Conservation (phyloP, 164 flowering plant species). For the Litsea cubeba region DNA sequence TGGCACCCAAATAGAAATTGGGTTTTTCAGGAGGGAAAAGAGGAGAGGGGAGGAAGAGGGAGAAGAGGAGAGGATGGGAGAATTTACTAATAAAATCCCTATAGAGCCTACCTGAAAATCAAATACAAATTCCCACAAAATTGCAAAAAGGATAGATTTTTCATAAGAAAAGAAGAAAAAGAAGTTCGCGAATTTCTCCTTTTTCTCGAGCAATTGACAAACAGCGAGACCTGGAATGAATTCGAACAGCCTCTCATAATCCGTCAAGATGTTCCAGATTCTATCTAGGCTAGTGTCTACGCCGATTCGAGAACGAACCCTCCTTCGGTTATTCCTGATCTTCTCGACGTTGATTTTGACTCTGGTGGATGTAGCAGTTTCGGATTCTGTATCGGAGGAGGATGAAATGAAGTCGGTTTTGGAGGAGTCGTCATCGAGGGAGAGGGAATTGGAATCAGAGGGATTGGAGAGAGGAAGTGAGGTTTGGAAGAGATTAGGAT, state of each 20-base stretch:
- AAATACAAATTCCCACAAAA: not conserved
- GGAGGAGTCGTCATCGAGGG: not conserved
- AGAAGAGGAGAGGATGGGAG: too few relatives aligned
- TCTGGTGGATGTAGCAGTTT: not conserved
- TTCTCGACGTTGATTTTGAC: constrained; percentile 38
- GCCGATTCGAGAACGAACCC: constrained; percentile 40
- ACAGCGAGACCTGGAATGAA: constrained; percentile 68
- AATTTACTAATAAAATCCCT: too few relatives aligned
- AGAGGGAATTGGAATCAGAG: constrained; percentile 1
- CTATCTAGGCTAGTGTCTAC: constrained; percentile 46
- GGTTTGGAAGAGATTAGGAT: not conserved
- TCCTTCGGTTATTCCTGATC: constrained; percentile 45
- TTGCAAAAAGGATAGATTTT: not conserved
- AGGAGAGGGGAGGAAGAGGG: accelerated
- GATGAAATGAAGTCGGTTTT: not conserved
- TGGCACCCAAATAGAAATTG: too few relatives aligned
- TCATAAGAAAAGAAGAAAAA: not conserved
- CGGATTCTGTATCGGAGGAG: not conserved
- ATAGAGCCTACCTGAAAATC: not conserved
- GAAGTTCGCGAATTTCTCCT: constrained; percentile 43
- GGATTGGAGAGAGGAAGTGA: not conserved
- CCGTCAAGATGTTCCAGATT: too few relatives aligned
- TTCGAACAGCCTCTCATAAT: constrained; percentile 62
- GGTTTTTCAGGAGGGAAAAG: too few relatives aligned
- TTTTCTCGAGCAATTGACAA: constrained; percentile 54